Evolutionary conservation across 176 grass and related monocot genomes (phyloP), one percentile per base, ranked within the genome.

Genomic region (Zizania latifolia): DNA sequence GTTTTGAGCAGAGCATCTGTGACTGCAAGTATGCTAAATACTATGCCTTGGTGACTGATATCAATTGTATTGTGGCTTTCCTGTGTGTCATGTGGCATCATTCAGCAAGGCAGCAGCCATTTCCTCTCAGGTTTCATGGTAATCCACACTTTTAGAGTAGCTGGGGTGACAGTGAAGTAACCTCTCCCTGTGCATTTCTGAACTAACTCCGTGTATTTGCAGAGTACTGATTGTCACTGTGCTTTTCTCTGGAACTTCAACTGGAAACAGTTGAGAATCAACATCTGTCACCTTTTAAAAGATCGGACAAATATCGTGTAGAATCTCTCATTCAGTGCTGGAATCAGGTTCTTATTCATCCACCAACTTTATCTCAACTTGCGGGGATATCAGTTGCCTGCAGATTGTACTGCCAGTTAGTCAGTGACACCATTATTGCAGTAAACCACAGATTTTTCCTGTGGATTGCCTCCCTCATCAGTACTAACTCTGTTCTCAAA

Each of bases 321-420:
- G 36, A 61, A 76, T 81, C 43, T 70, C 5, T 45, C 34, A 70
- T 5, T 57, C 44, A 76, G 65, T 77, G 72, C 28, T 65, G 32
- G 79, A 83, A 83, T 72, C 74, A 73, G 60, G 79, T 87, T 82
- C 85, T 77, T 46, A 22, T 27, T 61, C 48, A 69, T 81, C 69
- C 51, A 60, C 37, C 31, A 3, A 35, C n/a, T 72, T 63, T 55
- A 32, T 33, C 48, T 58, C 58, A 71, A 77, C 29, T 82, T 59
- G 36, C 38, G 26, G 23, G 38, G 30, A 38, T 29, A 36, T 53
- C 28, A 50, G 5, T 61, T 19, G 8, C 31, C 58, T 38, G 1
- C 26, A n/a, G 7, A 28, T 27, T 37, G 30, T 27, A 29, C 9
- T 24, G 21, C 6, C 11, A 30, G n/a, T 50, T 19, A 3, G 21